phyloP scores from a whole-genome alignment of 345 rosid genomes.

The Erucastrum elatum region DNA sequence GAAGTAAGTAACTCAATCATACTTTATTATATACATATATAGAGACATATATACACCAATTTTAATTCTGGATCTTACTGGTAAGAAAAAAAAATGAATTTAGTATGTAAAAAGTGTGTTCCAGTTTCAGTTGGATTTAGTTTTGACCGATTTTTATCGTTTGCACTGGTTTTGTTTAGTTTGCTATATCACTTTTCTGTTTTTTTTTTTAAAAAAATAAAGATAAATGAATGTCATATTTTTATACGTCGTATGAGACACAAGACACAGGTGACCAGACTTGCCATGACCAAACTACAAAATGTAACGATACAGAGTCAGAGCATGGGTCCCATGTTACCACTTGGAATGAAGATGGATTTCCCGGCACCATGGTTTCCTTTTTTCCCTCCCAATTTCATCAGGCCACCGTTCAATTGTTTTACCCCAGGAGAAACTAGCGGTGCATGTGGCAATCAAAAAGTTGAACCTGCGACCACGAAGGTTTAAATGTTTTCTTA shows the following conservation, averaged over 20 bases:
- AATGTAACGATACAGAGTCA: conserved; percentile 4
- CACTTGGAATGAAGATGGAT: conserved; percentile 16
- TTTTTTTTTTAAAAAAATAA: neutral
- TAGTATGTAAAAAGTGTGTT: neutral
- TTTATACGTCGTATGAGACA: neutral
- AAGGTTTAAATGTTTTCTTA: neutral
- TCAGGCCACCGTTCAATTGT: neutral
- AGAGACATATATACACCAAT: neutral
- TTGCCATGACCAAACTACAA: neutral
- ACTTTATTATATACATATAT: neutral
- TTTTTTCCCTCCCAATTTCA: neutral
- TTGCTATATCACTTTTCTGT: neutral
- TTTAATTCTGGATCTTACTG: neutral
- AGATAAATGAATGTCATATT: neutral
- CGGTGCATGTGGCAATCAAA: neutral
- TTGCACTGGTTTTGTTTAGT: neutral
- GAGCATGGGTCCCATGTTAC: neutral
- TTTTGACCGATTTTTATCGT: neutral
- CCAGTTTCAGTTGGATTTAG: neutral
- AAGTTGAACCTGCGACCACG: neutral
- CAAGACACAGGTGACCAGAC: neutral
- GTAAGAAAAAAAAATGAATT: neutral
- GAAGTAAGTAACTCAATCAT: conserved; percentile 25
- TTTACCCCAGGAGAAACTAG: neutral
- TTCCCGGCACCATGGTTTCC: conserved; percentile 18